Base-by-base conservation (phyloP, 1,139 yeast species). In the Petasospora fabianii region DNA sequence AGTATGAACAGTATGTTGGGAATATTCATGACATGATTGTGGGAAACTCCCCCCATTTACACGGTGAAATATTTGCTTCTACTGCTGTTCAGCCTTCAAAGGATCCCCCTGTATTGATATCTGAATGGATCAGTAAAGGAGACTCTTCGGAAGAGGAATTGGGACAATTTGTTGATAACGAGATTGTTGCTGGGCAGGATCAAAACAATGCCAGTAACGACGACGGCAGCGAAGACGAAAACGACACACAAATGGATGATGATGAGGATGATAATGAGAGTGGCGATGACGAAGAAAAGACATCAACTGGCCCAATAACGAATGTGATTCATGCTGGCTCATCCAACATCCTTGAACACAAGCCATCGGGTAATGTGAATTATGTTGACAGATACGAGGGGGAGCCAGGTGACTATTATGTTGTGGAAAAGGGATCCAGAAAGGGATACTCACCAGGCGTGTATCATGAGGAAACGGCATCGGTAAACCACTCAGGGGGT, bases 321-420 rank as follows among this genome's bases (percentile, higher is more conserved):
- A n/a, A n/a, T n/a, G n/a, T n/a, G n/a, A 37, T 35, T 5, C 43
- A 36, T 16, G 38, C 35, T 9, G 43, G 43, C 2, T 16, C 34
- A 1, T 34, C 37, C 6, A 40, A 40, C 21, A 24, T 35, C 12
- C 13, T 30, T 13, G 27, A 12, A 5, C 35, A 27, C 38, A 40
- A 22, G n/a, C 39, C 36, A 11, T 13, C 27, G 13, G 7, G 13
- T 10, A 21, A 13, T n/a, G 12, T 15, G 15, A 16, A 8, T 3
- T 32, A 35, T 30, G 15, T 33, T 2, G 36, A 27, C 26, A 22
- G 36, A 12, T 35, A 35, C 24, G 33, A 32, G 8, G 37, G 33
- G 5, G 42, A 39, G 3, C 38, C 34, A n/a, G 38, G 26, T 19
- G 38, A 35, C 18, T 35, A 22, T 19, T 34, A 35, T 15, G 42